phyloP scores from a whole-genome alignment of 495 filamentous ascomycete genomes.

The Neurospora tetraspora region DNA sequence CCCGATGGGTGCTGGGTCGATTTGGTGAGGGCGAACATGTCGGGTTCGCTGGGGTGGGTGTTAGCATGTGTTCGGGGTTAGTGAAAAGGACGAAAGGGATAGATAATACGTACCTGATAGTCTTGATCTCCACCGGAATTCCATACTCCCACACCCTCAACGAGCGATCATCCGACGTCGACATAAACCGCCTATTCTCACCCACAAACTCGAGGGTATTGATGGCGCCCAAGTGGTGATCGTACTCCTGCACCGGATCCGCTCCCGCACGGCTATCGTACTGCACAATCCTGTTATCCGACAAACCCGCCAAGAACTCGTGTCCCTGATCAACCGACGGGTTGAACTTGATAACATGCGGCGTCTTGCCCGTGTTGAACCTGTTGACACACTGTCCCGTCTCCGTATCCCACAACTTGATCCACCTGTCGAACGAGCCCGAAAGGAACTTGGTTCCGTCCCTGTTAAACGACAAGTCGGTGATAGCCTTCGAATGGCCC shows the following conservation, averaged over 20 bases:
- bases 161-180: constrained; percentile 93
- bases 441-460: constrained; percentile 80
- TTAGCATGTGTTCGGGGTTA: constrained; percentile 39
- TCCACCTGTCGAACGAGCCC: constrained; percentile 85
- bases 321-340: constrained; percentile 62
- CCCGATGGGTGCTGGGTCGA: constrained; percentile 74
- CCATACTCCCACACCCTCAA: constrained; percentile 95
- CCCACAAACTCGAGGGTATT: constrained; percentile 97
- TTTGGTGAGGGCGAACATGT: constrained; percentile 89
- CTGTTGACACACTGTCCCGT: constrained; percentile 77
- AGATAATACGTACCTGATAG: constrained; percentile 18
- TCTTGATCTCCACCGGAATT: constrained; percentile 66
- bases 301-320: constrained; percentile 93
- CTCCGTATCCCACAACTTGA: constrained; percentile 98
- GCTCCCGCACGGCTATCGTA: constrained; percentile 75
- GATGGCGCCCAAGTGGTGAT: constrained; percentile 93
- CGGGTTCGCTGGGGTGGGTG: constrained; percentile 85
- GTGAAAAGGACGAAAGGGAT: not conserved
- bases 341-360: constrained; percentile 91
- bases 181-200: constrained; percentile 90
- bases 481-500: constrained; percentile 83
- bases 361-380: constrained; percentile 87
- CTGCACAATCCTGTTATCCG: constrained; percentile 97
- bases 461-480: constrained; percentile 79
- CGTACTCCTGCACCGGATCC: constrained; percentile 91